Evolutionary conservation across 805 yeast species (phyloP), one percentile per base, ranked within the genome.

Genomic region (Candida krabiensis): DNA sequence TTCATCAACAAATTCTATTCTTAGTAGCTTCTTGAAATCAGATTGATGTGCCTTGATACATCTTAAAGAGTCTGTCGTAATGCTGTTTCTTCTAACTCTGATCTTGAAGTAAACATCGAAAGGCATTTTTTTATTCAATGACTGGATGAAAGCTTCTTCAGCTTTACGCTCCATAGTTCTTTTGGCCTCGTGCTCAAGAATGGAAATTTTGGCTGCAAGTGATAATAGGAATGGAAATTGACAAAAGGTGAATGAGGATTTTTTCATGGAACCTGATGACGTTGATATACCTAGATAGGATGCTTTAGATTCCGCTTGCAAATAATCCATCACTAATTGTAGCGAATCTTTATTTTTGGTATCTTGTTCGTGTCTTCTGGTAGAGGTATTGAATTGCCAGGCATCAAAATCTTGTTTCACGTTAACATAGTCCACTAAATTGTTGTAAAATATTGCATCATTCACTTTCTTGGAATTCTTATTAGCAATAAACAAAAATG

Each of bases 161-260:
- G 96, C 96, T 52, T 83, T 81, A 37, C 83, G 66, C 52, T 85
- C 93, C 96, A 89, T 89, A 37, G 77, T 83, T 32, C 83, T 62
- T 44, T 79, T 74, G 0, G 91, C 88, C 55, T 88, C 96, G 56
- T 86, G 80, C 49, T 86, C 95, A 46, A 91, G 63, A 2, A 91
- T 79, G 0, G 83, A 70, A 2, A 89, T 83, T 58, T 91, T 91
- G 1, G 88, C 75, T 0, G 95, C 96, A 41, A 91, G 61, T 0
- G 95, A 80, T 17, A 91, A 64, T 35, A 88, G 64, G 55, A 86
- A 89, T 2, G 97, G 96, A 49, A 73, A 89, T 46, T 85, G 84
- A 56, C 98, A 90, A 44, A 91, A 79, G 0, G 79, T 73, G 60
- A 75, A 77, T 47, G 45, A 45, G 35, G 59, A 49, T 28, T 46